Conservation (phyloP, 176 grass and related monocot species). For the Carex parvula region DNA sequence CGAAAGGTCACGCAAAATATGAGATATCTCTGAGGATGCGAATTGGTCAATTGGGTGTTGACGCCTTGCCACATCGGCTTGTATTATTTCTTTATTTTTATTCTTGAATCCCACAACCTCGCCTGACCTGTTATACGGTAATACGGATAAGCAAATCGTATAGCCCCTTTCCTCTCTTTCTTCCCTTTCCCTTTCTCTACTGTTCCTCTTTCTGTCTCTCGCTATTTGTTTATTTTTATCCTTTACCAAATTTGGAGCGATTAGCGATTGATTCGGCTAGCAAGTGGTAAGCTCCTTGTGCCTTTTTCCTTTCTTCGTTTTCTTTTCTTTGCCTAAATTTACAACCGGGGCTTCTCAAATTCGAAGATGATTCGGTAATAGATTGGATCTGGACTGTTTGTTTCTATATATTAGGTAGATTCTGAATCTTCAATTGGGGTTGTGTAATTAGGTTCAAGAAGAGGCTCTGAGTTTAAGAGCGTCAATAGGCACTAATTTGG, state of each 20-base stretch:
- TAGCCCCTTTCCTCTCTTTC: not conserved
- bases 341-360: not conserved
- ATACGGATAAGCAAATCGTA: slow-evolving; percentile 18
- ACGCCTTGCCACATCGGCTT: not conserved
- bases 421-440: not conserved
- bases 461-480: slow-evolving; percentile 1
- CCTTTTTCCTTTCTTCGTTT: not conserved
- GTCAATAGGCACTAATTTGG: not conserved
- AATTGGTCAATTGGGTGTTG: not conserved
- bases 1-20: too few relatives aligned
- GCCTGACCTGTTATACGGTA: not conserved
- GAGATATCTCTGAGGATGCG: too few relatives aligned
- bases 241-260: not conserved
- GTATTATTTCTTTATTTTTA: not conserved
- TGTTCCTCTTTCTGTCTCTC: slow-evolving; percentile 18
- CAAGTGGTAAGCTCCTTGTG: slow-evolving; percentile 3
- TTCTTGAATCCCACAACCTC: not conserved
- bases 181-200: slow-evolving; percentile 12
- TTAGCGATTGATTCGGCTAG: not conserved
- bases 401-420: not conserved
- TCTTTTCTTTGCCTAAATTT: not conserved
- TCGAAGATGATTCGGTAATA: not conserved
- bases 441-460: not conserved
- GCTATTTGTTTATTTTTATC: not conserved
- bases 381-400: slow-evolving; percentile 6